Base-by-base conservation (phyloP, 2,329 filamentous ascomycete genomes). In the Ascosphaera pollenicola region DNA sequence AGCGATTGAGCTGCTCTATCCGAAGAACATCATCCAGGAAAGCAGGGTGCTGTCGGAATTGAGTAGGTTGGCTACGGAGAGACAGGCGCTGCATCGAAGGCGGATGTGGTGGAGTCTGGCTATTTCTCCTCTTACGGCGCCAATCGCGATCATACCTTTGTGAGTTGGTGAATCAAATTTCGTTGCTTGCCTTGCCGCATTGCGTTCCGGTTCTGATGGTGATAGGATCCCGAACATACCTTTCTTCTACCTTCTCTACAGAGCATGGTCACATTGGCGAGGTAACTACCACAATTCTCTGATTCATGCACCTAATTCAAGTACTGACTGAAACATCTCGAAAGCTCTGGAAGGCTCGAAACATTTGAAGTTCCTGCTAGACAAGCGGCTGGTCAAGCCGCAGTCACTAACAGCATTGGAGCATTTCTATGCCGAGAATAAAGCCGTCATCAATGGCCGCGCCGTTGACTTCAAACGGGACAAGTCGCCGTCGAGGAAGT, bases 231-330 rank as follows among this genome's bases (percentile, higher is more conserved):
- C 87, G 28, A 94, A 98, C 54, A 65, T 98, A 10, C 89, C 89
- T 15, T 95, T 95, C 65, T 95, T 95, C 64, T 98, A 95, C 57
- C 70, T 95, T 32, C 73, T 72, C 15, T 98, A 91, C 62, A 72
- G 89, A 46, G 63, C 83, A 18, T 95, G 80, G 78, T 91, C 81
- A 16, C 83, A 93, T 58, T 92, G 80, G 73, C 72, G 78, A 58
- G 65, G 65, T 68, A 44, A 43, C 5, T 24, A 5, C 21, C 4
- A 24, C 4, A 24, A 5, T 56, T 49, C 18, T 32, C 30, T 2
- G 3, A 41, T 11, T 38, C 18, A 4, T 43, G 8, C 11, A 16
- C 26, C 51, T 54, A 46, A 43, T 48, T 30, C 40, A 35, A 39
- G 32, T 36, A 21, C 8, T 34, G 24, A 36, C 38, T 46, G 35